Base-by-base conservation (phyloP, 768 basidiomycete species). In the Lactifluus pinguis region DNA sequence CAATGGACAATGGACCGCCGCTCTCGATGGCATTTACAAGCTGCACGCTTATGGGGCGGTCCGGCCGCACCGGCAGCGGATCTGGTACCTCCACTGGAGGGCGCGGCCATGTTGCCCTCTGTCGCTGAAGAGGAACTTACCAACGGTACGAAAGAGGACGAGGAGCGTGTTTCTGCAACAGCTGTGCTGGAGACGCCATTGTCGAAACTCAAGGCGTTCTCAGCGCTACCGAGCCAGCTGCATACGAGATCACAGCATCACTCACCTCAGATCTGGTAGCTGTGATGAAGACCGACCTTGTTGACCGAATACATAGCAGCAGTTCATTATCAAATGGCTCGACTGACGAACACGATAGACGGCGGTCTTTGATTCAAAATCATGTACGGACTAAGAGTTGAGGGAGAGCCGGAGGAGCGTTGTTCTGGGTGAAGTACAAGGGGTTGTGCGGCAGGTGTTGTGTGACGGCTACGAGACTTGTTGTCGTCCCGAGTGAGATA, bases 1-100 rank as follows among this genome's bases (percentile, higher is more conserved):
- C 51, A 85, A 85, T 19, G 92, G 90, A 0, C 90, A 97, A 65
- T 98, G 92, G 89, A 83, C 83, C 14, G 87, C 90, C 57, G 93
- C 93, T 6, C 73, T 98, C 58, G 80, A 80, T 50, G 77, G 93
- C 17, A 80, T 92, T 42, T 84, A 90, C 51, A 79, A 83, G 53
- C 70, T 93, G 62, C 79, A 86, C 57, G 73, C 72, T 51, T 89
- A 66, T 86, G 85, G 82, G 72, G 78, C 15, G 60, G 63, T 34
- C 49, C 41, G 30, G 34, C 34, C 17, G 38, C 54, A 5, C 48
- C 44, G 48, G 45, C 38, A 3, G 32, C 39, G 10, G 29, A 30
- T 44, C 32, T 3, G 3, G 29, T 11, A n/a, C 48, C 45, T 25
- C 45, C 38, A 14, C 38, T 10, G 95, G 97, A 70, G 87, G 49